Base-by-base conservation (phyloP, 2,329 filamentous ascomycete species). In the Cladosporium halotolerans region DNA sequence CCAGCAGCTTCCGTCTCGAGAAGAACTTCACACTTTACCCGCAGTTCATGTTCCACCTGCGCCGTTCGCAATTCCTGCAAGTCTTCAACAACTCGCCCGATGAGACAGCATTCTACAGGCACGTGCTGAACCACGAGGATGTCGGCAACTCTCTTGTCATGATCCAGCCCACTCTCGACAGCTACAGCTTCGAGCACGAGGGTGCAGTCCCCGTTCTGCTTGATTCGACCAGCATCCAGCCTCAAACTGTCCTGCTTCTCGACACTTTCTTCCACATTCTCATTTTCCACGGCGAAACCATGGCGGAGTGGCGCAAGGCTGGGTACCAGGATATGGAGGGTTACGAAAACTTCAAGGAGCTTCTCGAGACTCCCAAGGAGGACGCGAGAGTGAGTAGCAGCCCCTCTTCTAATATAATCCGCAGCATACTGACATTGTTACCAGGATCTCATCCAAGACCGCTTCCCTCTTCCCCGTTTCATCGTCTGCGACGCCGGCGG, bases 261-360 rank as follows among this genome's bases (percentile, higher is more conserved):
- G 93, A 99, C 66, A 97, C 93, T 0, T 99, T 99, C 78, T 99
- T 99, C 81, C 93, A 99, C 70, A 99, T 99, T 57, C 82, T 99
- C 52, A 99, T 99, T 63, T 99, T 97, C 81, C 91, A 99, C 65
- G 93, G 93, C 58, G 92, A 99, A 77, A 97, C 92, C 0, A 88
- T 97, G 71, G 93, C 93, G 1, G 90, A 96, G 69, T 99, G 93
- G 93, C 85, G 91, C 60, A 97, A 99, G 72, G 91, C 91, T 14
- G 93, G 93, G 1, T 99, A 99, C 68, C 93, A 99, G 63, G 90
- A 96, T 2, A 92, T 97, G 71, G 92, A 96, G 68, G 93, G 93
- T 9, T 99, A 99, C 66, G 93, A 97, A 72, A 97, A 96, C 72
- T 95, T 99, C 74, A 86, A 86, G 46, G 74, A 84, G 32, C 78